Percentiles rank a stretch among this genome's conserved stretches.
These are phyloP conservation scores for Boletus subcaerulescens DNA, from an alignment of 768 basidiomycete genomes.

Conservation along the genomic window DNA sequence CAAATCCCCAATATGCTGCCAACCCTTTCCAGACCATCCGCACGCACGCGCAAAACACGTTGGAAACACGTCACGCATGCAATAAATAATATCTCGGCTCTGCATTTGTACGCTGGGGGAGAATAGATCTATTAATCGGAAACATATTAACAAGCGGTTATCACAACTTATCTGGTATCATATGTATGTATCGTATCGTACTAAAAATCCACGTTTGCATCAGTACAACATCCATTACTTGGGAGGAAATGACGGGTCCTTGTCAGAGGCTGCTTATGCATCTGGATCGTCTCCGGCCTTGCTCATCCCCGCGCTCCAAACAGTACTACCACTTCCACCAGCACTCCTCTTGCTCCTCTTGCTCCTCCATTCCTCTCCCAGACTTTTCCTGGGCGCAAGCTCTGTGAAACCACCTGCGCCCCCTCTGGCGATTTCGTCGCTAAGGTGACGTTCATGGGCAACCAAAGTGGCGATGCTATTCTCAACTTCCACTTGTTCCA, in stretches of 20 bases:
- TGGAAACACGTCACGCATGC: constrained; percentile 46
- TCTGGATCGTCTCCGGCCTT: constrained; percentile 50
- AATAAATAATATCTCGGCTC: background rate
- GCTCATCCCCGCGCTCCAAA: constrained; percentile 86
- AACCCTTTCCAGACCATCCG: constrained; percentile 80
- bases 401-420: constrained; percentile 77
- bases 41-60: constrained; percentile 75
- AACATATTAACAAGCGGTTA: constrained; percentile 23
- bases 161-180: constrained; percentile 21
- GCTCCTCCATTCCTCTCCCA: constrained; percentile 54
- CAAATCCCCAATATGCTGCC: constrained; percentile 58
- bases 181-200: constrained; percentile 21
- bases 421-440: constrained; percentile 76
- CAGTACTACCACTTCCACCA: constrained; percentile 72
- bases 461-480: constrained; percentile 76
- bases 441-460: constrained; percentile 68
- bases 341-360: constrained; percentile 47
- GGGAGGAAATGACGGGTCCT: background rate
- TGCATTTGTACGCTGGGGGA: background rate
- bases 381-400: constrained; percentile 46
- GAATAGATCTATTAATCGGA: background rate
- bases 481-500: constrained; percentile 78
- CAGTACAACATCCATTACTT: constrained; percentile 12
- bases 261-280: constrained; percentile 17
- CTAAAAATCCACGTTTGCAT: constrained; percentile 16